phyloP scores from a whole-genome alignment of 768 basidiomycete genomes.

The Crucibulum laeve region DNA sequence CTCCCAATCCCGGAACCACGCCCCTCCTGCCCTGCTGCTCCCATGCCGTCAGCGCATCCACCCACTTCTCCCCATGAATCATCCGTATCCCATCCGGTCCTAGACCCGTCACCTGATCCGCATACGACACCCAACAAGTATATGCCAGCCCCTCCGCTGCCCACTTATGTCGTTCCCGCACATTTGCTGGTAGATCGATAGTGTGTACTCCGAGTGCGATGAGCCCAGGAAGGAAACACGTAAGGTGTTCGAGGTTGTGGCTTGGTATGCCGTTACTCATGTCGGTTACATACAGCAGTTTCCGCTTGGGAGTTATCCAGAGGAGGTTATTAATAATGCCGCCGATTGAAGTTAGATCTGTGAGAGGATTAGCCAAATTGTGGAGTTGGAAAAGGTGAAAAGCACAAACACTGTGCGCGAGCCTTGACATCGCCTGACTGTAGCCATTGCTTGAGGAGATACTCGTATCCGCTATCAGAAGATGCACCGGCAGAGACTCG shows the following conservation, averaged over 20 bases:
- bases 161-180: conserved; percentile 53
- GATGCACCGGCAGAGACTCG: conserved; percentile 51
- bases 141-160: conserved; percentile 69
- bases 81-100: conserved; percentile 56
- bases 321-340: conserved; percentile 56
- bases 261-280: conserved; percentile 24
- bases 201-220: conserved; percentile 59
- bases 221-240: conserved; percentile 66
- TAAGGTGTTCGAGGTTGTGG: conserved; percentile 58
- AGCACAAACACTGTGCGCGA: conserved; percentile 46
- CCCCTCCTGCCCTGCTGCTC: conserved; percentile 32
- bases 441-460: conserved; percentile 63
- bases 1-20: conserved; percentile 42
- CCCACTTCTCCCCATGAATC: conserved; percentile 36
- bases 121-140: conserved; percentile 64
- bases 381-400: background rate
- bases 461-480: conserved; percentile 66
- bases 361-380: background rate
- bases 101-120: conserved; percentile 60
- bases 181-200: conserved; percentile 28
- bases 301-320: conserved; percentile 50
- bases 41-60: conserved; percentile 43
- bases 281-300: conserved; percentile 65
- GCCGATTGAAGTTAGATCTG: conserved; percentile 47
- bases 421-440: conserved; percentile 43